Base-by-base conservation (phyloP, 768 basidiomycete species). In the Agaricus sinodeliciosus region DNA sequence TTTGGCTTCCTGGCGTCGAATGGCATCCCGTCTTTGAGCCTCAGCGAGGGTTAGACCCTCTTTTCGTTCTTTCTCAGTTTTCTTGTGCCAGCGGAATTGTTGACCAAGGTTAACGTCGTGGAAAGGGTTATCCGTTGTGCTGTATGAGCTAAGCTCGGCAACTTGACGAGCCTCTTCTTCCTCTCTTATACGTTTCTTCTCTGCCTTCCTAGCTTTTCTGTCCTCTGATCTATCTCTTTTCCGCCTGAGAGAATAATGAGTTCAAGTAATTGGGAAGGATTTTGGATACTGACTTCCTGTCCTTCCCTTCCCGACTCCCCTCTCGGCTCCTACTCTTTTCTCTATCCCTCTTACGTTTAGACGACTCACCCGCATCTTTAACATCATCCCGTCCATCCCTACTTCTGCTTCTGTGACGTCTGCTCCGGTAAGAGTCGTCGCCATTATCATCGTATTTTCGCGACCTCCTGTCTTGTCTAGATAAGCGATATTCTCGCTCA, bases 1-100 rank as follows among this genome's bases (percentile, higher is more conserved):
- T 70, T 92, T 94, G 4, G 94, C 94, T 61, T 99, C 96, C 60
- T 87, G 82, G 36, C 85, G 76, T 52, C 94, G 72, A 22, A 90
- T 65, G 0, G 84, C 82, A 71, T 99, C 96, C 59, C 80, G 80
- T 57, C 77, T 76, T 56, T 88, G 85, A 1, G 87, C 75, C 62
- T 99, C 96, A 0, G 83, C 84, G 0, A 83, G 62, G 0, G 84
- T 80, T 45, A 98, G 62, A 1, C 96, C 96, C 55, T 82, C 72
- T 70, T 95, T 97, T 62, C 82, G 80, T 66, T 99, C 96, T 73
- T 93, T 92, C 67, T 99, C 96, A 25, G 84, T 81, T 74, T 99
- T 99, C 77, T 99, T 99, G 72, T 94, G 90, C 96, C 96, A 99
- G 54, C 89, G 84, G 69, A 99, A 99, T 66, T 94, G 92, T 64